phyloP scores from a whole-genome alignment of 441 rosid genomes.

The Breynia disticha region DNA sequence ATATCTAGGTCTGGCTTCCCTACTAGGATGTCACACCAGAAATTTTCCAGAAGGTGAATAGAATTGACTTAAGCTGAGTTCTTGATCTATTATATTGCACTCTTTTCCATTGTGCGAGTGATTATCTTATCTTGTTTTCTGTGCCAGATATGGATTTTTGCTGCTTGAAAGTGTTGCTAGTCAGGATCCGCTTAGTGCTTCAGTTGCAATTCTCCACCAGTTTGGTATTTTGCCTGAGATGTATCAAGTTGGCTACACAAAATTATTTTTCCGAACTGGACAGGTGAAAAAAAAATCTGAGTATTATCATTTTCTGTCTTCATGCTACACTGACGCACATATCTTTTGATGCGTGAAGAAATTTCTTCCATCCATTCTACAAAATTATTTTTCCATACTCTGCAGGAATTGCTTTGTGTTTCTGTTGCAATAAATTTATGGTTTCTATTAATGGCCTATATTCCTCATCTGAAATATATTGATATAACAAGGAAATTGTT shows the following conservation, averaged over 20 bases:
- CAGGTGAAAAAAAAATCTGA: conserved; percentile 44
- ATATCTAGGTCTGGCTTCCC: conserved; percentile 98
- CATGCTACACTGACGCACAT: too few species aligned
- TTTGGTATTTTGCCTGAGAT: conserved; percentile 94
- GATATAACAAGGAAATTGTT: conserved; percentile 12
- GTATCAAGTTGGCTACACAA: conserved; percentile 99
- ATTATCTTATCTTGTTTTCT: conserved; percentile 14
- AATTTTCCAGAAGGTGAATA: conserved; percentile 81
- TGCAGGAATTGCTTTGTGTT: too few species aligned
- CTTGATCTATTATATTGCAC: neutral
- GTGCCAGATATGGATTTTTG: conserved; percentile 90
- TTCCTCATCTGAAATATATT: neutral
- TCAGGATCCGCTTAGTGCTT: conserved; percentile 87
- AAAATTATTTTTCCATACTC: neutral
- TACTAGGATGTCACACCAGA: conserved; percentile 94
- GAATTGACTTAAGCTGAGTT: neutral
- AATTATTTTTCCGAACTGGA: conserved; percentile 88
- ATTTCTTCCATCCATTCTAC: too few species aligned
- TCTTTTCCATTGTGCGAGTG: neutral
- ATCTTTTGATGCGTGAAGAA: too few species aligned
- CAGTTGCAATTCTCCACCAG: conserved; percentile 98
- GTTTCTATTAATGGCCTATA: neutral
- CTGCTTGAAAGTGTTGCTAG: conserved; percentile 65
- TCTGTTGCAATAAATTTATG: neutral
- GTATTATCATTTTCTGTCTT: too few species aligned